Percentiles rank a stretch among this genome's conserved stretches.
These are phyloP conservation scores for Magnusiomyces tetraspermus DNA, from an alignment of 1,139 yeast genomes.

Conservation along the genomic window DNA sequence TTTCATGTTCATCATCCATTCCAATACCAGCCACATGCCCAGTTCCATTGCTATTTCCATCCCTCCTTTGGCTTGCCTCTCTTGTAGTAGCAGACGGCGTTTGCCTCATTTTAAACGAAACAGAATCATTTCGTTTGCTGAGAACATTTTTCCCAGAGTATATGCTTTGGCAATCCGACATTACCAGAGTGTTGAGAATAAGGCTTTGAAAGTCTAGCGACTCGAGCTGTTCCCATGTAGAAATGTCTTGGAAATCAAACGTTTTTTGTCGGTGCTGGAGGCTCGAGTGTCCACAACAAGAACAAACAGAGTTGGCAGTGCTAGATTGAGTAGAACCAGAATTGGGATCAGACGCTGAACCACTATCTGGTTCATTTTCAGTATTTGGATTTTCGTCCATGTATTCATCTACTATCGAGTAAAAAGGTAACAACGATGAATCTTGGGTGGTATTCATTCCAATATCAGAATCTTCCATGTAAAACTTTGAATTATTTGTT, in stretches of 20 bases:
- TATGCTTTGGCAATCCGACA: slow-evolving; percentile 1
- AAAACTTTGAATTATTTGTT: no score
- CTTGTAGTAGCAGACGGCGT: neutral
- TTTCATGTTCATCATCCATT: no score
- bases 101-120: neutral
- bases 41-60: no score
- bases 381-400: neutral
- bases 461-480: no score
- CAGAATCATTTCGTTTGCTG: neutral
- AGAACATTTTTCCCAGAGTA: neutral
- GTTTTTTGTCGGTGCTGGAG: neutral
- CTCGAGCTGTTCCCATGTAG: slow-evolving; percentile 3
- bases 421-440: no score
- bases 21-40: no score
- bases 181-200: slow-evolving; percentile 1
- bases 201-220: slow-evolving; percentile 1
- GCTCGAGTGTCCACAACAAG: neutral
- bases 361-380: neutral
- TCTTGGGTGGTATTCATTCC: no score
- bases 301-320: neutral
- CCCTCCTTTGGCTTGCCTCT: no score
- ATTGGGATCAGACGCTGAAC: neutral
- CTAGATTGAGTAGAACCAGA: neutral
- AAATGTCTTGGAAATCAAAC: neutral
- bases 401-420: no score